Conservation (phyloP, 768 basidiomycete genomes). For the Wakefieldia striispora region DNA sequence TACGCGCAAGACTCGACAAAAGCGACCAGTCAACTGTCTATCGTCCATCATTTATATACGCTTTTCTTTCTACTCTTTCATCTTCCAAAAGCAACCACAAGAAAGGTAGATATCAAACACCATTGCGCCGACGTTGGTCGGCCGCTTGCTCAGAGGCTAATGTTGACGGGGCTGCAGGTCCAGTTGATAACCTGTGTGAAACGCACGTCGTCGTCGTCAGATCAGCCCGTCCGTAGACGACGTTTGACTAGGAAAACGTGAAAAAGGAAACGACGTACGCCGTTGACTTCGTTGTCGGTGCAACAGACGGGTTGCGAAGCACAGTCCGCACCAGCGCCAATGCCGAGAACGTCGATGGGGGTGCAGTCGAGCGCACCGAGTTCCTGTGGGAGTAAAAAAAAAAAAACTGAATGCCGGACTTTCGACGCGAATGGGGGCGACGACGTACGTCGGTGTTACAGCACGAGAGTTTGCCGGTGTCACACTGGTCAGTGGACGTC, state of each 20-base stretch:
- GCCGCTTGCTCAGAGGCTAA: neutral
- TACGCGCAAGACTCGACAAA: neutral
- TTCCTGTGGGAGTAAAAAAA: no score
- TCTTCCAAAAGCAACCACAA: neutral
- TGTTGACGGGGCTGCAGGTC: no score
- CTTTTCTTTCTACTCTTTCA: neutral
- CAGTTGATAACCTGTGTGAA: neutral
- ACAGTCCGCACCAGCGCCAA: neutral
- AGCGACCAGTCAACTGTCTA: neutral
- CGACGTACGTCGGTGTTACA: slow-evolving; percentile 3
- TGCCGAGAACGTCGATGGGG: neutral
- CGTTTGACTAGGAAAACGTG: neutral
- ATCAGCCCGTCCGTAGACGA: neutral
- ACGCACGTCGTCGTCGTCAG: neutral
- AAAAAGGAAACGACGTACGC: neutral
- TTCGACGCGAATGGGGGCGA: neutral
- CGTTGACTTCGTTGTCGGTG: neutral
- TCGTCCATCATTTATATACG: neutral
- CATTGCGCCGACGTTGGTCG: neutral
- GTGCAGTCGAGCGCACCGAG: neutral
- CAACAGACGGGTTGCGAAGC: slow-evolving; percentile 10
- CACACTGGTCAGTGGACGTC: slow-evolving; percentile 12
- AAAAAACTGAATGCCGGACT: no score
- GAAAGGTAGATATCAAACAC: neutral
- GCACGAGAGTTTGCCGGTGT: slow-evolving; percentile 7